Evolutionary conservation across 805 yeast genomes (phyloP), one percentile per base, ranked within the genome.

Genomic region (Yamadazyma tumulicola): DNA sequence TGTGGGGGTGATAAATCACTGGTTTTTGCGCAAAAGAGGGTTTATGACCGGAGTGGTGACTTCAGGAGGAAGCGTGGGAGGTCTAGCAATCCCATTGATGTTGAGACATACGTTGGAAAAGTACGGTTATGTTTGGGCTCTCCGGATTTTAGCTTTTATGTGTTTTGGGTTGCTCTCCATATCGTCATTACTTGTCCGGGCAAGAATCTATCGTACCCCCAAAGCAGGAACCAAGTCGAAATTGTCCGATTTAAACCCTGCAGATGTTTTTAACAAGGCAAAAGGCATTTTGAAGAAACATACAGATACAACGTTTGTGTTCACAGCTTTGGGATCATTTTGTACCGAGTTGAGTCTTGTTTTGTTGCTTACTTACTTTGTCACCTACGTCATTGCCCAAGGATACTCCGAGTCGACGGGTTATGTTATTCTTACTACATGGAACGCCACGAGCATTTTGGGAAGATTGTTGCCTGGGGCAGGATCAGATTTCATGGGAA

Each of bases 41-140:
- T 62, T 42, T 26, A 38, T 79, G 5, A 63, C 79, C 18, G 85
- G 86, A 0, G 45, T 79, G 3, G 81, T 81, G 3, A 76, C 80
- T 39, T 57, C 77, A 58, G 87, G 86, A 4, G 85, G 85, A 2
- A 74, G 82, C 7, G 59, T 77, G 4, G 87, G 86, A 1, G 88
- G 87, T 4, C 62, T 79, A 7, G 49, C 75, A 2, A 73, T 75
- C 52, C 85, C 87, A 1, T 55, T 80, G 29, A 55, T 75, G 45
- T 54, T 79, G 41, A 59, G 72, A 38, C 51, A 61, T n/a, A 49
- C 75, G 31, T 71, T 73, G 41, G 52, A 58, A 1, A 48, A 50
- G 5, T 55, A 72, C 20, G 84, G 85, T 1, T 81, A 65, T 49
- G 69, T 59, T 3, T 79, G 84, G 82, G 67, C 82, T 0, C 67